These are phyloP conservation scores for Garcia nutans DNA, from an alignment of 345 rosid genomes.

Conservation along the genomic window DNA sequence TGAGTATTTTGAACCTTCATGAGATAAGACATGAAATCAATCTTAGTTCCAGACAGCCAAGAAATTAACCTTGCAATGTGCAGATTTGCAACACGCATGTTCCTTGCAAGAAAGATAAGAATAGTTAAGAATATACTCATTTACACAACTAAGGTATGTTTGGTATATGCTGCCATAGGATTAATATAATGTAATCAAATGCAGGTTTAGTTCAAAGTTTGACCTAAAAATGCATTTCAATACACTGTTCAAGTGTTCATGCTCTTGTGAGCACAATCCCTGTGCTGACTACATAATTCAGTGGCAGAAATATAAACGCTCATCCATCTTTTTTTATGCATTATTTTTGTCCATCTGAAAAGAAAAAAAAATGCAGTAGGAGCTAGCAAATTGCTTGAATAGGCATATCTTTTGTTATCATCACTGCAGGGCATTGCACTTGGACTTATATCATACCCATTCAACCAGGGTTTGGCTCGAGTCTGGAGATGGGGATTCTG, in stretches of 20 bases:
- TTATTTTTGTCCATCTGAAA: not conserved
- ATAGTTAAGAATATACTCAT: not conserved
- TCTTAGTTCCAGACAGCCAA: not conserved
- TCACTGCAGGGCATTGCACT: not conserved
- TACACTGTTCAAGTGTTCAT: not conserved
- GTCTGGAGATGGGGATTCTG: conserved; percentile 48
- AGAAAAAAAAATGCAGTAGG: not conserved
- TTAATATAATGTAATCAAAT: no score
- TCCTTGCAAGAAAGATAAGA: not conserved
- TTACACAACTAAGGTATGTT: no score
- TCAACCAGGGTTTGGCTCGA: conserved; percentile 62
- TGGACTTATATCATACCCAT: conserved; percentile 54
- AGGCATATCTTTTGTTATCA: not conserved
- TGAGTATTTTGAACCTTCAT: conserved; percentile 57
- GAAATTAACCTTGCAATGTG: not conserved
- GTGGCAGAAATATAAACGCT: not conserved
- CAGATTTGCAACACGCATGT: not conserved
- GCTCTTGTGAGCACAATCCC: not conserved
- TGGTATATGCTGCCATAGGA: no score
- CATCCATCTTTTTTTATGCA: not conserved
- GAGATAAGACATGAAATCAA: not conserved
- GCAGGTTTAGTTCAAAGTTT: no score
- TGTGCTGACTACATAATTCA: not conserved
- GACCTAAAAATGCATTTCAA: no score
- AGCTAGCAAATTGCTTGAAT: not conserved